phyloP scores from a whole-genome alignment of 257 asterid genomes.

The Capsicum baccatum region DNA sequence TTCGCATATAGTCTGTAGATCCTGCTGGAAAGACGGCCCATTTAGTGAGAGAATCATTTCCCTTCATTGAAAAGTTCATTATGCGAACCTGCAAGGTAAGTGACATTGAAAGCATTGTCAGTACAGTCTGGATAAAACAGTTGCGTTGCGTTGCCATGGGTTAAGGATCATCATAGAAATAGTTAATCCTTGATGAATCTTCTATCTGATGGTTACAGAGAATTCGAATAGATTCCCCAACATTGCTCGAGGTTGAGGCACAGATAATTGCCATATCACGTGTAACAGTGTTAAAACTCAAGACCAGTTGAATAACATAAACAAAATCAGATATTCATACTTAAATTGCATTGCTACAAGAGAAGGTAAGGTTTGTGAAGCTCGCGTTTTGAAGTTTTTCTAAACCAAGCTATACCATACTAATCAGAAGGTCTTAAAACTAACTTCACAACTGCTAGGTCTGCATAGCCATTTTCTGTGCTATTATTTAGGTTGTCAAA shows the following conservation, averaged over 20 bases:
- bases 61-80: slow-evolving; percentile 63
- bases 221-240: neutral
- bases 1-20: slow-evolving; percentile 59
- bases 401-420: neutral
- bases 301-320: slow-evolving; percentile 27
- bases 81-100: slow-evolving; percentile 67
- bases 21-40: slow-evolving; percentile 75
- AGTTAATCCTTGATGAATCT: neutral
- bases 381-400: neutral
- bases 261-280: slow-evolving; percentile 12
- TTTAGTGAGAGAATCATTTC: slow-evolving; percentile 66
- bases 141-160: neutral
- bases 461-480: slow-evolving; percentile 3
- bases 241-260: neutral
- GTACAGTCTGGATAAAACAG: neutral
- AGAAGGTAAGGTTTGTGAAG: slow-evolving; percentile 15
- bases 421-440: slow-evolving; percentile 21
- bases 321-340: slow-evolving; percentile 8
- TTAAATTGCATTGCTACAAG: neutral
- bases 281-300: slow-evolving; percentile 24
- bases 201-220: neutral
- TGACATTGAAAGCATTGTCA: slow-evolving; percentile 27
- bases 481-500: slow-evolving; percentile 15
- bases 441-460: neutral
- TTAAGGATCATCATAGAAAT: neutral